phyloP scores from a whole-genome alignment of 2,329 filamentous ascomycete species.

The Orbilia brochopaga region DNA sequence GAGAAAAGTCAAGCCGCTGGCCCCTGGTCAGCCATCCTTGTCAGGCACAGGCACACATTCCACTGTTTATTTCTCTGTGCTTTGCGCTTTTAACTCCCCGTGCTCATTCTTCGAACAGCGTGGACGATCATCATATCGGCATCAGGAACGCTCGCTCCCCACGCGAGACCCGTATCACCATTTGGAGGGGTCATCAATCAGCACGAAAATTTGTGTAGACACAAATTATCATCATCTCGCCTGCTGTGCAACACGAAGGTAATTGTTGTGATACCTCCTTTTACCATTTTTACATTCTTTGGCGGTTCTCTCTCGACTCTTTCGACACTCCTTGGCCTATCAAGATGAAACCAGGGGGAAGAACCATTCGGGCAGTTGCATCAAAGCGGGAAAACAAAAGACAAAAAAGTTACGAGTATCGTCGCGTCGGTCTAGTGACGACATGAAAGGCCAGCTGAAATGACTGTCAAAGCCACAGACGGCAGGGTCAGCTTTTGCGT shows the following conservation, averaged over 20 bases:
- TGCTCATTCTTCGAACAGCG: constrained; percentile 38
- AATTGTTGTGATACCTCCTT: constrained; percentile 26
- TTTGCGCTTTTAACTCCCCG: constrained; percentile 47
- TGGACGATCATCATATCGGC: constrained; percentile 2
- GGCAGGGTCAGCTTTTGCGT: constrained; percentile 22
- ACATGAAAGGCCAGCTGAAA: constrained; percentile 16
- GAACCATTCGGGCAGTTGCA: constrained; percentile 12
- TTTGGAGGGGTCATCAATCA: constrained; percentile 18
- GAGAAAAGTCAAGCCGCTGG: constrained; percentile 23
- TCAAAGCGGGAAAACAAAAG: constrained; percentile 23
- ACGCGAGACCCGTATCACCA: too few species aligned
- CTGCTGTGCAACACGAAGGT: constrained; percentile 38
- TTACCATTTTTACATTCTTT: neutral
- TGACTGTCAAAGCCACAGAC: constrained; percentile 2
- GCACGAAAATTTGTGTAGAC: constrained; percentile 26
- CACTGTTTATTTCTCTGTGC: constrained; percentile 20
- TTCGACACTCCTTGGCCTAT: constrained; percentile 26
- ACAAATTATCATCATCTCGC: constrained; percentile 26
- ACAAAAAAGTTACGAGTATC: constrained; percentile 12
- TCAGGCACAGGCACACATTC: constrained; percentile 30
- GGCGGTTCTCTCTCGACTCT: neutral
- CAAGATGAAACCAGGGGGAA: constrained; percentile 50
- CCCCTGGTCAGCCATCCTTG: constrained; percentile 16
- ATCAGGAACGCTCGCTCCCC: constrained; percentile 22
- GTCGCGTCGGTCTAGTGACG: constrained; percentile 27